A percentile compares a stretch with the other conserved stretches of the same genome.
Evolutionary conservation across 2,329 filamentous ascomycete genomes (phyloP).

Genomic region (Pleomassaria siparia): DNA sequence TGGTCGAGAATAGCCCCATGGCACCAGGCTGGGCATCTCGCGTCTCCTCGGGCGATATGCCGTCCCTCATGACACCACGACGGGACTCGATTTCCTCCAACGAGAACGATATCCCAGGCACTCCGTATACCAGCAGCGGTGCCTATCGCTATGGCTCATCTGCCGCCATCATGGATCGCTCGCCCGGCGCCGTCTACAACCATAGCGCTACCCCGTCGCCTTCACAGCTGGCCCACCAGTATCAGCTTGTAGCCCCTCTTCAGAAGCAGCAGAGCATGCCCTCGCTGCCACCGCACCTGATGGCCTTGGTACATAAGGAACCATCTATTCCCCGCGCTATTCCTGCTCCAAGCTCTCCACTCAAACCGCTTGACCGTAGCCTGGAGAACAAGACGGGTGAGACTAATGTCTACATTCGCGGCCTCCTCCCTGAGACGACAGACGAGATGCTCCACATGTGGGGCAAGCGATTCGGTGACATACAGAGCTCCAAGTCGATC

Average conservation of each 20-base stretch:
- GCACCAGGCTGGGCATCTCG: slow-evolving; percentile 49
- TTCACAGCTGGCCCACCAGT: slow-evolving; percentile 49
- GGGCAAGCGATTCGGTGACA: slow-evolving; percentile 80
- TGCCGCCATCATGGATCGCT: slow-evolving; percentile 52
- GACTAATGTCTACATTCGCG: slow-evolving; percentile 97
- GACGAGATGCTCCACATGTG: slow-evolving; percentile 85
- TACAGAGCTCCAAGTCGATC: slow-evolving; percentile 97
- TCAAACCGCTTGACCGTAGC: slow-evolving; percentile 90
- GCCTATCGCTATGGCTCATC: slow-evolving; percentile 49
- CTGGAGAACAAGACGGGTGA: slow-evolving; percentile 93
- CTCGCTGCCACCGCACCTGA: slow-evolving; percentile 48
- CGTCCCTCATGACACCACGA: slow-evolving; percentile 54
- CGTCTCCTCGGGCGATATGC: slow-evolving; percentile 50
- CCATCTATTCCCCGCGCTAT: slow-evolving; percentile 85
- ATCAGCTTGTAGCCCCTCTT: slow-evolving; percentile 45
- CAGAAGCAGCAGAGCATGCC: slow-evolving; percentile 40
- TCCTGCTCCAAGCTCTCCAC: slow-evolving; percentile 81
- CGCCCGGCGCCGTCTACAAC: slow-evolving; percentile 51
- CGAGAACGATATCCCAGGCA: slow-evolving; percentile 55
- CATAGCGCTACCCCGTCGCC: slow-evolving; percentile 54
- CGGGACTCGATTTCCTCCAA: slow-evolving; percentile 56
- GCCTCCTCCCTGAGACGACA: slow-evolving; percentile 91
- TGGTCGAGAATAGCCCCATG: slow-evolving; percentile 50
- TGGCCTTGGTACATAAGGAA: slow-evolving; percentile 61
- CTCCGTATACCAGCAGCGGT: slow-evolving; percentile 47